phyloP scores from a whole-genome alignment of 352 stramenopile genomes.

The Phytopythium delawarense region DNA sequence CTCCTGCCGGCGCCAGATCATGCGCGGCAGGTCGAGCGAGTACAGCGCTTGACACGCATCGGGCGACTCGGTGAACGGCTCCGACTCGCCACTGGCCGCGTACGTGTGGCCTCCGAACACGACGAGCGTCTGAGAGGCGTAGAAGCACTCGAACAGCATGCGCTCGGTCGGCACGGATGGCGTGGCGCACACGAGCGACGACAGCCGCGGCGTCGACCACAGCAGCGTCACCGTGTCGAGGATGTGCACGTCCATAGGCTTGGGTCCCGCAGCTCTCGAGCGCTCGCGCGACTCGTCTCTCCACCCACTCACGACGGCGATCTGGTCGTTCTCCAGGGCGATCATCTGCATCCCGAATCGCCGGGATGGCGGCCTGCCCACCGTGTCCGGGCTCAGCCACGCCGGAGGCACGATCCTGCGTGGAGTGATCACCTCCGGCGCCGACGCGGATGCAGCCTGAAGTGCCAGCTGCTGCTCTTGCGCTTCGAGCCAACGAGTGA shows the following conservation, averaged over 20 bases:
- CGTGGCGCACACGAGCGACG: constrained; percentile 30
- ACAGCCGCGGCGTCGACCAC: constrained; percentile 44
- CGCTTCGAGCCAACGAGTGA: background rate
- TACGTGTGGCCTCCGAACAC: constrained; percentile 52
- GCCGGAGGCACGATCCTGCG: background rate
- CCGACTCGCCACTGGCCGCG: constrained; percentile 30
- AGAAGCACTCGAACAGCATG: constrained; percentile 51
- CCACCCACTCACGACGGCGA: constrained; percentile 34
- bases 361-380: constrained; percentile 41
- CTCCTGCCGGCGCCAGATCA: constrained; percentile 65
- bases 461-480: background rate
- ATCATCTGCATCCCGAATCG: constrained; percentile 50
- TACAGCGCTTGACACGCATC: constrained; percentile 34
- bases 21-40: constrained; percentile 53
- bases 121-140: constrained; percentile 28
- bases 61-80: constrained; percentile 24
- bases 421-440: background rate
- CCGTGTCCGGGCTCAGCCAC: constrained; percentile 39
- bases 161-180: constrained; percentile 26
- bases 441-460: background rate
- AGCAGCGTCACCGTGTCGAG: constrained; percentile 41
- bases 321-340: constrained; percentile 31
- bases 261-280: background rate
- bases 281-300: constrained; percentile 1
- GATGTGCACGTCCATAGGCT: constrained; percentile 38